Percentiles rank a stretch among this genome's conserved stretches.
Evolutionary conservation across 129 eudicot genomes (phyloP).

Genomic region (Tanacetum coccineum): DNA sequence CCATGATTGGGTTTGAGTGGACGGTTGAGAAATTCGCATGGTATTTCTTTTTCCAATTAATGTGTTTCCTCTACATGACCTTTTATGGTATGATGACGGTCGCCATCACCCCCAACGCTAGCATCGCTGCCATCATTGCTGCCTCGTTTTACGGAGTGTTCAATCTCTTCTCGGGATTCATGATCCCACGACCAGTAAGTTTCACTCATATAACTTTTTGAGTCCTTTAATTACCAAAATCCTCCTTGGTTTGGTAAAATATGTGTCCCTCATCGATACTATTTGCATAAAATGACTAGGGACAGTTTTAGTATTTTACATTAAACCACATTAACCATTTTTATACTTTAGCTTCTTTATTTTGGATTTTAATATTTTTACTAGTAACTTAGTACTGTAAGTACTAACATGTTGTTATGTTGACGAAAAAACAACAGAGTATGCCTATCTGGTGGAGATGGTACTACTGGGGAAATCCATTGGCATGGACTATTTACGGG

Average conservation of each 20-base stretch:
- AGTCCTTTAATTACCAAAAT: too few relatives aligned
- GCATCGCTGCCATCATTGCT: slow-evolving; percentile 42
- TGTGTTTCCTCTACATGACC: slow-evolving; percentile 46
- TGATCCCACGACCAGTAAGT: slow-evolving; percentile 47
- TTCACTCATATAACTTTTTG: background rate
- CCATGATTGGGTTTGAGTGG: slow-evolving; percentile 53
- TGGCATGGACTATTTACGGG: slow-evolving; percentile 51
- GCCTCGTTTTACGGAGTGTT: slow-evolving; percentile 36
- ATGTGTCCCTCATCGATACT: too few relatives aligned
- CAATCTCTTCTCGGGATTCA: slow-evolving; percentile 42
- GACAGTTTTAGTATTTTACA: too few relatives aligned
- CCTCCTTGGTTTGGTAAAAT: too few relatives aligned
- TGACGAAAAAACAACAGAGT: slow-evolving; percentile 21
- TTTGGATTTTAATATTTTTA: too few relatives aligned
- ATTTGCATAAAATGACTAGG: too few relatives aligned
- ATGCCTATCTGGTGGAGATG: slow-evolving; percentile 57
- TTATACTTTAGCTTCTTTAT: too few relatives aligned
- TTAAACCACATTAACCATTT: too few relatives aligned
- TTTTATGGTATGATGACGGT: slow-evolving; percentile 49
- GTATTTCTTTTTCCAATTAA: slow-evolving; percentile 37
- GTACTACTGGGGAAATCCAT: slow-evolving; percentile 42
- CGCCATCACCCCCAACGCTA: slow-evolving; percentile 42
- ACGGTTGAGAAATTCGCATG: slow-evolving; percentile 37
- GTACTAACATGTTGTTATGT: background rate
- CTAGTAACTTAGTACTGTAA: too few relatives aligned